Evolutionary conservation across 2,329 filamentous ascomycete species (phyloP), one percentile per base, ranked within the genome.

Genomic region (Clarireedia paspali): DNA sequence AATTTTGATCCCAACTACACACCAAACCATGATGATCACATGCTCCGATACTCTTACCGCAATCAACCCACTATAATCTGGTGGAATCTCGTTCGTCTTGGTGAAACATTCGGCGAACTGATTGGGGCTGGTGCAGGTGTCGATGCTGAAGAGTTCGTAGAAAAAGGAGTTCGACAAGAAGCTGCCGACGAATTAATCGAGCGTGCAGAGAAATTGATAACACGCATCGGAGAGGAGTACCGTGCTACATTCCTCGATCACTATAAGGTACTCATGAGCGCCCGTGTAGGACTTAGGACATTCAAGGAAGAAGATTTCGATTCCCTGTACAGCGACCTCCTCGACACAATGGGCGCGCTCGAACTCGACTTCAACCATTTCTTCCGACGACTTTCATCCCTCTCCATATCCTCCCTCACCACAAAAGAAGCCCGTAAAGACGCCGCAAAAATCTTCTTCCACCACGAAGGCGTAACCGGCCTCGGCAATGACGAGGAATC

Each of bases 51-150:
- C 70, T 85, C 84, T 62, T 99, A 97, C 75, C 85, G 86, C 63
- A 96, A 96, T 69, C 94, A 99, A 68, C 91, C 94, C 0, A 91
- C 86, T 45, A 88, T 99, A 56, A 94, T 99, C 67, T 99, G 94
- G 94, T 99, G 94, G 94, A 97, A 97, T 66, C 78, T 97, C 0
- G 90, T 96, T 1, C 84, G 94, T 1, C 80, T 99, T 0, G 94
- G 91, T 56, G 94, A 99, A 73, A 82, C 88, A 0, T 70, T 99
- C 0, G 94, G 90, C 20, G 94, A 97, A 71, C 77, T 96, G 1
- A 83, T 99, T 55, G 94, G 92, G 17, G 82, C 87, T 0, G 92
- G 88, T 0, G 72, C 78, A 1, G 74, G 77, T 39, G 84, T 92
- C 34, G 91, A 99, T 66, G 80, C 86, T 10, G 71, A 81, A 1